A percentile compares a stretch with the other conserved stretches of the same genome.
Conservation (phyloP, 2,329 filamentous ascomycete species). For the Neonectria coccinea region DNA sequence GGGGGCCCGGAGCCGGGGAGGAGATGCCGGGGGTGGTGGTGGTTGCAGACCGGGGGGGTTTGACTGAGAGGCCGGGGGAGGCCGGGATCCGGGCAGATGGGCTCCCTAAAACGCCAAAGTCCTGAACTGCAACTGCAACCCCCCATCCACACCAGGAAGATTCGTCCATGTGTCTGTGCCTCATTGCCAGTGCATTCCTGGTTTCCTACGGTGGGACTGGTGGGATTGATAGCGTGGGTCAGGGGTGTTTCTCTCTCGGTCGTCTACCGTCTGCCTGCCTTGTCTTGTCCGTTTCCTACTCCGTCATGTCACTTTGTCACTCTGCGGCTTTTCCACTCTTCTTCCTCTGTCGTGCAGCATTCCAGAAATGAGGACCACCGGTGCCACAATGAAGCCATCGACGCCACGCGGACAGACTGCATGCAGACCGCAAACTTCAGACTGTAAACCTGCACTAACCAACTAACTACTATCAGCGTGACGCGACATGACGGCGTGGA, state of each 20-base stretch:
- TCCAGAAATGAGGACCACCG: slow-evolving; percentile 1
- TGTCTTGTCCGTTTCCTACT: no score
- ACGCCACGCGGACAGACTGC: slow-evolving; percentile 3
- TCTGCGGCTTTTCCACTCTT: background rate
- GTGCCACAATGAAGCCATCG: background rate
- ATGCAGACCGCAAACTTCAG: background rate
- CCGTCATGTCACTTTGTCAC: background rate
- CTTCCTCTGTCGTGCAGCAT: slow-evolving; percentile 16
- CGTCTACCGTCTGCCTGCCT: background rate
- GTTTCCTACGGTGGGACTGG: background rate
- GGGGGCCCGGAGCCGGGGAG: slow-evolving; percentile 7
- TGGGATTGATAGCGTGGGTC: background rate
- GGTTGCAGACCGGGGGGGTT: background rate
- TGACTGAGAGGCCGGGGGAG: slow-evolving; percentile 4
- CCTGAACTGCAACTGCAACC: slow-evolving; percentile 23
- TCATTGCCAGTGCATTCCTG: background rate
- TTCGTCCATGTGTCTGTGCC: background rate
- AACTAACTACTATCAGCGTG: slow-evolving; percentile 10
- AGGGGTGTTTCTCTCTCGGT: background rate
- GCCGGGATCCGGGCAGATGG: slow-evolving; percentile 16
- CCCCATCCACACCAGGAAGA: slow-evolving; percentile 8
- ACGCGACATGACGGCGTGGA: slow-evolving; percentile 5
- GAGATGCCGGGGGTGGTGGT: background rate
- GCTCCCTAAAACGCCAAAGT: slow-evolving; percentile 17
- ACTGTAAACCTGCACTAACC: background rate